Conservation (phyloP, 176 grass and related monocot genomes). For the Musa schizocarpa region DNA sequence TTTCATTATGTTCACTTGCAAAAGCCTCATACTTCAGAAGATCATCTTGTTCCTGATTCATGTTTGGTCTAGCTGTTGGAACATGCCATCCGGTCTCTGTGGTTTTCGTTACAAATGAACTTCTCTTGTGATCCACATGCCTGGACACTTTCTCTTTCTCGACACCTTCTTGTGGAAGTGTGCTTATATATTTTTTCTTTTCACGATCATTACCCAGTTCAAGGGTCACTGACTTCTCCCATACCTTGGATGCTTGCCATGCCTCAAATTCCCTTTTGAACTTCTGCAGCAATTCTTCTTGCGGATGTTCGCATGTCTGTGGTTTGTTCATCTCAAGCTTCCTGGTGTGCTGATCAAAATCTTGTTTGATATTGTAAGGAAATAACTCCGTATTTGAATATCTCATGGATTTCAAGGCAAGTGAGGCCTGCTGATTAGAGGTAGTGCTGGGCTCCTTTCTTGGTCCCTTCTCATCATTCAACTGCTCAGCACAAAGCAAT, state of each 20-base stretch:
- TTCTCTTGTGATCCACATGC: slow-evolving; percentile 10
- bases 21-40: background rate
- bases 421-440: background rate
- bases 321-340: slow-evolving; percentile 31
- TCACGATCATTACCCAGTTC: slow-evolving; percentile 35
- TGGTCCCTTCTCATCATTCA: too few species aligned
- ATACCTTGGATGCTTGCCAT: slow-evolving; percentile 55
- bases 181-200: slow-evolving; percentile 17
- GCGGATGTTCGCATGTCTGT: slow-evolving; percentile 62
- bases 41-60: background rate
- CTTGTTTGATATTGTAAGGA: slow-evolving; percentile 3
- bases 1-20: background rate
- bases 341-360: background rate
- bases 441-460: too few species aligned
- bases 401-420: background rate
- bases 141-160: slow-evolving; percentile 24
- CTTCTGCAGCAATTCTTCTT: slow-evolving; percentile 91
- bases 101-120: background rate
- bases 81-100: background rate
- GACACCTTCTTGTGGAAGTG: slow-evolving; percentile 3
- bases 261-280: slow-evolving; percentile 91
- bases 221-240: slow-evolving; percentile 40
- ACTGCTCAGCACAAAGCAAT: too few species aligned
- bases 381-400: background rate
- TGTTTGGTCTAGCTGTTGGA: background rate